Base-by-base conservation (phyloP, 2,329 filamentous ascomycete genomes). In the Colletotrichum higginsianum region DNA sequence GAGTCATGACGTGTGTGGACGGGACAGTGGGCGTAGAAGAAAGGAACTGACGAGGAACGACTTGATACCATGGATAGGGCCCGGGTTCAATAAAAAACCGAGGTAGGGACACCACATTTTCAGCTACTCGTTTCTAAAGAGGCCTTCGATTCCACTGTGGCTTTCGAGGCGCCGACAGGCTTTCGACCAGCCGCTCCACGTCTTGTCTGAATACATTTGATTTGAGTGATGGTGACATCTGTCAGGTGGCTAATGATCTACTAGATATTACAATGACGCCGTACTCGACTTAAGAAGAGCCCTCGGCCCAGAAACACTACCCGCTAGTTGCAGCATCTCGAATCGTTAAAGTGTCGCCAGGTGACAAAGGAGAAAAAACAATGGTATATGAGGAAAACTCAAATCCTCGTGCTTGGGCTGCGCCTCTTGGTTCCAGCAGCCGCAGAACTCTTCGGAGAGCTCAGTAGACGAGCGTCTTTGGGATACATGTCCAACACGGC, bases 401-500 rank as follows among this genome's bases (percentile, higher is more conserved):
- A 81, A 73, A 80, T 77, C 63, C 79, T 77, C 74, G 79, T 61
- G 15, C 56, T 75, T 56, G 74, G 73, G 13, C 60, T 47, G 15
- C n/a, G 50, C 13, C 56, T 55, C 15, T 52, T n/a, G 1, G 53
- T 23, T 21, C 66, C 67, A 2, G 30, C 26, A 23, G 47, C 57
- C 35, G 35, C 9, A 12, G 18, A 80, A 77, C 71, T 80, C 76
- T 81, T 81, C 3, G 84, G 85, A 35, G 84, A 84, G 40, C 78
- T 77, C 71, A 83, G 79, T 68, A 86, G 74, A 61, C 86, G 86
- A 2, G 84, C 85, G 38, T 86, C 83, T 60, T 80, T 76, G 70
- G 86, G 84, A 71, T 87, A 87, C 60, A 85, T 63, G 1, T 82
- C 83, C 40, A 84, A 68, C 44, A 82, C 86, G 23, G 85, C 83